phyloP scores from a whole-genome alignment of 2,329 filamentous ascomycete genomes.

The Fusarium caatingaense region DNA sequence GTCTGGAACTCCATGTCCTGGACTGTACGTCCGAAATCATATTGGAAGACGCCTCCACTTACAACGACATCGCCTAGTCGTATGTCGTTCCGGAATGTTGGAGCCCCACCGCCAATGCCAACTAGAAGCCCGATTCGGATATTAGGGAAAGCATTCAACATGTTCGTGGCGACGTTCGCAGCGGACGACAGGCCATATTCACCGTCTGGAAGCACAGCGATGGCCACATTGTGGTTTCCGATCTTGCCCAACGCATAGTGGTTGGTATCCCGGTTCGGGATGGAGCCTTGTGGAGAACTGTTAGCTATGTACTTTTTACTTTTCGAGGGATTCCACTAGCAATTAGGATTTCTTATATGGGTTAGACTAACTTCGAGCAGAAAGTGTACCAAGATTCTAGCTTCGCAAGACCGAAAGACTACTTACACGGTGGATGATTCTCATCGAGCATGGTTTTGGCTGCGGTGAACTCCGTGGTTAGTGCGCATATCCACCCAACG shows the following conservation, averaged over 20 bases:
- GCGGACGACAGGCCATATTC: conserved; percentile 45
- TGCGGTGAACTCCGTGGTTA: conserved; percentile 52
- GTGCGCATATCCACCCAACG: conserved; percentile 58
- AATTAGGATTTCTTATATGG: no score
- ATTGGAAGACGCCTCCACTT: conserved; percentile 45
- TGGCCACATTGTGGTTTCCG: conserved; percentile 51
- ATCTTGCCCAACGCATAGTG: conserved; percentile 51
- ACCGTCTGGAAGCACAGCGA: conserved; percentile 45
- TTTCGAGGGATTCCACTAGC: no score
- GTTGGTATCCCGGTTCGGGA: conserved; percentile 41
- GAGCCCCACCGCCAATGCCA: conserved; percentile 52
- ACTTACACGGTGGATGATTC: conserved; percentile 16
- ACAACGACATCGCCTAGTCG: conserved; percentile 48
- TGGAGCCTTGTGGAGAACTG: conserved; percentile 14
- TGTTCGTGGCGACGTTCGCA: conserved; percentile 44
- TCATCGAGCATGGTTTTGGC: conserved; percentile 55
- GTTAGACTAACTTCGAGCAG: no score
- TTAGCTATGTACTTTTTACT: no score
- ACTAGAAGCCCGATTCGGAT: conserved; percentile 50
- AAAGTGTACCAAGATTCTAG: no score
- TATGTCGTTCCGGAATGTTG: conserved; percentile 50
- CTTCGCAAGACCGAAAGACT: no score
- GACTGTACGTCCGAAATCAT: conserved; percentile 43
- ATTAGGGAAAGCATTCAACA: conserved; percentile 48
- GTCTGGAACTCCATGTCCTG: conserved; percentile 31